Percentiles rank a stretch among this genome's conserved stretches.
These are phyloP conservation scores for Fusarium metavorans DNA, from an alignment of 2,329 filamentous ascomycete species.

Conservation along the genomic window DNA sequence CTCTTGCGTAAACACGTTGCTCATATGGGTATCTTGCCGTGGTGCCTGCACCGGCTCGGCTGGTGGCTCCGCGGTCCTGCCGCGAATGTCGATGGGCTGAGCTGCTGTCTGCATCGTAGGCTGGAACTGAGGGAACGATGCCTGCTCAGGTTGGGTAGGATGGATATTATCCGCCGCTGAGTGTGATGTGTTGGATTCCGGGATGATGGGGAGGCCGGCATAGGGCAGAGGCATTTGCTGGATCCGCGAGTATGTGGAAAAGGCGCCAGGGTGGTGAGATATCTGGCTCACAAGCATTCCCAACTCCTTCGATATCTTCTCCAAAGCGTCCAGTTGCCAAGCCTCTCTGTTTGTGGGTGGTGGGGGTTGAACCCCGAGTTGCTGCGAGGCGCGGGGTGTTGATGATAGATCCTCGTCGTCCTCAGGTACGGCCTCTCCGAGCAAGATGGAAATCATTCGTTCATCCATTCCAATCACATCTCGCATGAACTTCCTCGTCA, in stretches of 20 bases:
- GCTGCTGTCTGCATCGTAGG: constrained; percentile 58
- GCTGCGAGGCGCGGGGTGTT: constrained; percentile 59
- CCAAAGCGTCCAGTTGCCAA: constrained; percentile 84
- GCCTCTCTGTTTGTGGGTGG: constrained; percentile 53
- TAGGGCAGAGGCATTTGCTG: constrained; percentile 78
- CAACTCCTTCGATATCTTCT: constrained; percentile 87
- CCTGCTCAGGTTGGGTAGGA: constrained; percentile 38
- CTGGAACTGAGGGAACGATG: constrained; percentile 56
- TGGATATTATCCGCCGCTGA: constrained; percentile 42
- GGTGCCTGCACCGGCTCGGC: constrained; percentile 35
- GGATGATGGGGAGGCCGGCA: constrained; percentile 78
- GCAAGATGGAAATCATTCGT: constrained; percentile 82
- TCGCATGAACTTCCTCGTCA: constrained; percentile 87
- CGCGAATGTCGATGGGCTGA: constrained; percentile 53
- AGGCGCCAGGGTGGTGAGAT: constrained; percentile 84
- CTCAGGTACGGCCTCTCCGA: constrained; percentile 80
- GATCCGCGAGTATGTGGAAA: constrained; percentile 80
- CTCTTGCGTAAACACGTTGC: constrained; percentile 69
- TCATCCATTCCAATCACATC: constrained; percentile 95
- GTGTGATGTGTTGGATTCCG: constrained; percentile 59
- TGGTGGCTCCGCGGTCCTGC: constrained; percentile 40
- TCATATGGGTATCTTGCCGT: constrained; percentile 41
- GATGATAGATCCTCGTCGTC: constrained; percentile 60
- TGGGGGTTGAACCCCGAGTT: constrained; percentile 44
- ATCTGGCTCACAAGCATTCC: constrained; percentile 86